Base-by-base conservation (phyloP, 805 yeast genomes). In the Saccharomycopsis fodiens region DNA sequence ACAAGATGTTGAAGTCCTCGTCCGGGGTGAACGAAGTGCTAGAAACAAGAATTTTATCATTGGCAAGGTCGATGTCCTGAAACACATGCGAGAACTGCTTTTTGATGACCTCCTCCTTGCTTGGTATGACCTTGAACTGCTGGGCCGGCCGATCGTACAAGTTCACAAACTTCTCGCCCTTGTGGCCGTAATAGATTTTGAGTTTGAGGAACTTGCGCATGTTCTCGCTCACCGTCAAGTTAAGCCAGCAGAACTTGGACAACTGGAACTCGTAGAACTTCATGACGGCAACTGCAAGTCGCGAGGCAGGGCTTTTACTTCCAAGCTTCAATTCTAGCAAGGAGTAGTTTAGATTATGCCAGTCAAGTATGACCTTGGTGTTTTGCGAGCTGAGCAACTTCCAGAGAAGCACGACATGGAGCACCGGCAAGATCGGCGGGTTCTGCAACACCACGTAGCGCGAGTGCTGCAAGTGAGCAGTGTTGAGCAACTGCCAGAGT, bases 21-120 rank as follows among this genome's bases (percentile, higher is more conserved):
- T 93, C 99, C 1, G 94, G 93, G 0, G 99, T 91, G 60, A 88
- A 93, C 1, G 96, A 87, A 0, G 99, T 91, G 0, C 97, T 82
- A 0, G 91, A 81, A 3, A 91, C 77, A 12, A 93, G 54, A n/a
- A 91, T 68, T 52, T 78, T 78, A 56, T 80, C 65, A 4, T 53
- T 59, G 0, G 53, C 44, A 4, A 61, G 50, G 50, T 68, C 61
- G 40, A 66, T 66, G 15, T 59, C 60, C 6, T 54, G 46, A 46
- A 70, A 67, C 1, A 72, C 48, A 1, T 55, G 59, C 3, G 58
- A 43, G 39, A 68, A 68, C n/a, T n/a, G n/a, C 13, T 61, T 56
- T 35, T 63, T 57, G 1, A 73, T 59, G 22, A 74, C 62, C 3
- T 59, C 47, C 7, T 48, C 17, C 20, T 57, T 55, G 25, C 60